Evolutionary conservation across 1,284 basidiomycete species (phyloP).

Genomic region (Cystobasidium slooffiae): DNA sequence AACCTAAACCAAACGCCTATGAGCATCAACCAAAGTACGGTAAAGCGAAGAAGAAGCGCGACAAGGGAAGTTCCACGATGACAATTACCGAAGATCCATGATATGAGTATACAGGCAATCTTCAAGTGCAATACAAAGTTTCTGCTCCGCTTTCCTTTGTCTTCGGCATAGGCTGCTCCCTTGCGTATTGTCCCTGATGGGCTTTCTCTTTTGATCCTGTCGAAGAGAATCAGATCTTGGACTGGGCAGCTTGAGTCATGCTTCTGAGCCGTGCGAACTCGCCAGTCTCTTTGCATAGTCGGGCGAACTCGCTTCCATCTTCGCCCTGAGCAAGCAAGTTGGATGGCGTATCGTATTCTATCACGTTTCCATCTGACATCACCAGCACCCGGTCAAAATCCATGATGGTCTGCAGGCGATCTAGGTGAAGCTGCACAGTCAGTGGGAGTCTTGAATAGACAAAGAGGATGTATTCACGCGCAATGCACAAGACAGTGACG

Average conservation of each 20-base stretch:
- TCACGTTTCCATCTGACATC: constrained; percentile 74
- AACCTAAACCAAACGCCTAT: constrained; percentile 24
- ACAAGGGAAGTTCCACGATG: constrained; percentile 23
- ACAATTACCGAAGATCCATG: background rate
- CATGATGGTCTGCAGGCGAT: constrained; percentile 60
- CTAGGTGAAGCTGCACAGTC: background rate
- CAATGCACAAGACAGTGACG: constrained; percentile 58
- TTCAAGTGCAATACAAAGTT: no score
- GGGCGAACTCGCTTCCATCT: constrained; percentile 75
- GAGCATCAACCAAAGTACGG: constrained; percentile 36
- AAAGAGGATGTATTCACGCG: constrained; percentile 50
- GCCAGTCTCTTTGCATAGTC: constrained; percentile 81
- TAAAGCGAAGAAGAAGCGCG: constrained; percentile 25
- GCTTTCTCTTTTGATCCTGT: no score
- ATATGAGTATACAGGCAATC: no score
- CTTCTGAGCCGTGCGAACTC: constrained; percentile 4
- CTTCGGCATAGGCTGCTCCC: no score
- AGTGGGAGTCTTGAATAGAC: no score
- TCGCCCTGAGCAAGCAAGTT: constrained; percentile 67
- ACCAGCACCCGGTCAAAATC: constrained; percentile 83
- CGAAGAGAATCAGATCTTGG: no score
- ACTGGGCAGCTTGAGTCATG: no score
- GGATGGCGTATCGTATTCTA: constrained; percentile 81
- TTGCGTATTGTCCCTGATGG: no score
- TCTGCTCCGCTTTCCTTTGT: no score